Evolutionary conservation across 2,329 filamentous ascomycete genomes (phyloP).

Genomic region (Delphinella strobiligena): DNA sequence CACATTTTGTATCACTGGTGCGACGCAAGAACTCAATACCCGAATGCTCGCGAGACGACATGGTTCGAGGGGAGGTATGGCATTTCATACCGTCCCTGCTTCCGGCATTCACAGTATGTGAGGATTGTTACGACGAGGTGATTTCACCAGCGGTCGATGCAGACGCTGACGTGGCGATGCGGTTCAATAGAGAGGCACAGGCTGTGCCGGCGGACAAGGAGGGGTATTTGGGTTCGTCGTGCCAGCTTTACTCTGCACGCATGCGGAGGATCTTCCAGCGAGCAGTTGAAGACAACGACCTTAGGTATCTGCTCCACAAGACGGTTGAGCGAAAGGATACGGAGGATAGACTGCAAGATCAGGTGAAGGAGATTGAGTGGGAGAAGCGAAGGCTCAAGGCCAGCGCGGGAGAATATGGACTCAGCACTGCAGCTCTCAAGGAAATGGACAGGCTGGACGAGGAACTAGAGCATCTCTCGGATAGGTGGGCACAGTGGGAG

Average conservation of each 20-base stretch:
- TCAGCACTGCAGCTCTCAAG: slow-evolving; percentile 30
- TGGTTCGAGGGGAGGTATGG: slow-evolving; percentile 55
- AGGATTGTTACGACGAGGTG: slow-evolving; percentile 72
- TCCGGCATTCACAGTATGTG: slow-evolving; percentile 71
- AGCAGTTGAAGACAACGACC: slow-evolving; percentile 55
- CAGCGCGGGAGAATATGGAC: slow-evolving; percentile 19
- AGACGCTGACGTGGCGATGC: slow-evolving; percentile 45
- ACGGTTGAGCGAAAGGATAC: slow-evolving; percentile 46
- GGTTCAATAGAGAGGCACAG: slow-evolving; percentile 52
- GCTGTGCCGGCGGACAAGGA: slow-evolving; percentile 41
- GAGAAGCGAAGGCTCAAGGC: slow-evolving; percentile 27
- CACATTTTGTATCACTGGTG: slow-evolving; percentile 52
- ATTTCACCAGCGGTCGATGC: slow-evolving; percentile 56
- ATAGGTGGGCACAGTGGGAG: slow-evolving; percentile 43
- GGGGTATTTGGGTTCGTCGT: slow-evolving; percentile 31
- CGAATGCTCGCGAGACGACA: slow-evolving; percentile 55
- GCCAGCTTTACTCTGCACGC: slow-evolving; percentile 67
- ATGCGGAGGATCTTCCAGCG: slow-evolving; percentile 65
- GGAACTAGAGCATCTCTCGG: slow-evolving; percentile 36
- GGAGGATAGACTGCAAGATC: slow-evolving; percentile 47
- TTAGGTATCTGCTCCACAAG: slow-evolving; percentile 50
- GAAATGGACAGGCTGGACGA: slow-evolving; percentile 47
- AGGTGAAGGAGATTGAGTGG: slow-evolving; percentile 28
- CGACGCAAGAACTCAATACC: slow-evolving; percentile 44
- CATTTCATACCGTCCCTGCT: slow-evolving; percentile 59